Conservation (phyloP, 805 yeast species). For the Barnettozyma populi region DNA sequence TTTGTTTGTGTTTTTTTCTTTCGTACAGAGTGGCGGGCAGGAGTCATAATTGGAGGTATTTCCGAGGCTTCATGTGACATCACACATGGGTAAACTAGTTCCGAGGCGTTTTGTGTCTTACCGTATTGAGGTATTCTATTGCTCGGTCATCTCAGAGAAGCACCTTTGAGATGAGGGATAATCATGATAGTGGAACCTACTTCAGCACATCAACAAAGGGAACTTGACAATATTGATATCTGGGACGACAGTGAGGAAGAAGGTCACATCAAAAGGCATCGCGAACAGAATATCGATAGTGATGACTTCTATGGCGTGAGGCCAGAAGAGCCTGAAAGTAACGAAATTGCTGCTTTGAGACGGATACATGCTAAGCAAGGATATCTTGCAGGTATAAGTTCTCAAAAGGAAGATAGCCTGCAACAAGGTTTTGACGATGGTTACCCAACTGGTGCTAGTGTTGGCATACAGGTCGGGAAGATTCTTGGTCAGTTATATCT, state of each 20-base stretch:
- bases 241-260: conserved; percentile 32
- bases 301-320: conserved; percentile 35
- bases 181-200: background rate
- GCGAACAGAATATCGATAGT: conserved; percentile 6
- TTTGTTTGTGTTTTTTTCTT: background rate
- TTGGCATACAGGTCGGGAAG: conserved; percentile 64
- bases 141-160: too few relatives aligned
- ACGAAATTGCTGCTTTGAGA: conserved; percentile 37
- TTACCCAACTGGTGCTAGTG: conserved; percentile 64
- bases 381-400: conserved; percentile 72
- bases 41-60: background rate
- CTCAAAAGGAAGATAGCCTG: conserved; percentile 59
- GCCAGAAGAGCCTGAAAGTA: conserved; percentile 10
- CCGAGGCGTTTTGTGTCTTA: background rate
- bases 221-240: conserved; percentile 23
- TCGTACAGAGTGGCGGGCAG: background rate
- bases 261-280: conserved; percentile 8
- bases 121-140: too few relatives aligned
- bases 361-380: conserved; percentile 75
- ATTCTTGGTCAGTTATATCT: conserved; percentile 50
- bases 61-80: background rate
- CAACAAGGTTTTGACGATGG: conserved; percentile 82
- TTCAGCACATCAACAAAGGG: background rate
- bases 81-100: background rate
- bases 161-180: background rate